These are phyloP conservation scores for Trichocladium antarcticum DNA, from an alignment of 495 filamentous ascomycete species.

Conservation along the genomic window DNA sequence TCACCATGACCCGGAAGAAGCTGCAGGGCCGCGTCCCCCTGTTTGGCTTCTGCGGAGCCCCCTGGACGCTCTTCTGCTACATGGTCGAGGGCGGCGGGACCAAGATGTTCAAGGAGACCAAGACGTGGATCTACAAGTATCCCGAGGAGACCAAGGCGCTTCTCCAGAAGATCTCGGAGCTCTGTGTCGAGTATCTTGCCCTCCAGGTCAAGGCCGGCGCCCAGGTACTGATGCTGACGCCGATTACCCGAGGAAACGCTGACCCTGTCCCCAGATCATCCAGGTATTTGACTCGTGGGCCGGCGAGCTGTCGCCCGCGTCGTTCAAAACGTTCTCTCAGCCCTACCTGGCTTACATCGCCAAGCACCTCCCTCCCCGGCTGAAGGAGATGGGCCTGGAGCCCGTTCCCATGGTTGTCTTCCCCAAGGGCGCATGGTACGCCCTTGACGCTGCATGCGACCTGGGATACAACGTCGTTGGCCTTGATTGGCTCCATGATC, in stretches of 20 bases:
- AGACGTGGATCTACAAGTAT: constrained; percentile 94
- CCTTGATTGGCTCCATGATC: constrained; percentile 89
- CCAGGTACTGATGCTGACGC: constrained; percentile 37
- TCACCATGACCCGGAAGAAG: constrained; percentile 82
- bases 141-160: constrained; percentile 66
- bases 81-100: constrained; percentile 97
- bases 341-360: constrained; percentile 83
- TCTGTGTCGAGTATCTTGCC: constrained; percentile 90
- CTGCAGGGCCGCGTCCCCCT: constrained; percentile 78
- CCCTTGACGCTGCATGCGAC: constrained; percentile 73
- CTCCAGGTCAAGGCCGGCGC: constrained; percentile 86
- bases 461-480: constrained; percentile 88
- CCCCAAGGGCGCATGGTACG: constrained; percentile 98
- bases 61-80: constrained; percentile 94
- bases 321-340: constrained; percentile 72
- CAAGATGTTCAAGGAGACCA: constrained; percentile 81
- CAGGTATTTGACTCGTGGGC: constrained; percentile 99
- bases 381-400: constrained; percentile 62
- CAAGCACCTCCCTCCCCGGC: constrained; percentile 54
- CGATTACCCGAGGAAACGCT: background rate
- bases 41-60: constrained; percentile 95
- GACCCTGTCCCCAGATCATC: constrained; percentile 48
- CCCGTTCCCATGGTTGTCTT: constrained; percentile 97
- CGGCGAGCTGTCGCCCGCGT: constrained; percentile 72
- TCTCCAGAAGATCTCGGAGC: constrained; percentile 78